These are phyloP conservation scores for Curvularia verruculosa DNA, from an alignment of 2,329 filamentous ascomycete genomes.

Conservation along the genomic window DNA sequence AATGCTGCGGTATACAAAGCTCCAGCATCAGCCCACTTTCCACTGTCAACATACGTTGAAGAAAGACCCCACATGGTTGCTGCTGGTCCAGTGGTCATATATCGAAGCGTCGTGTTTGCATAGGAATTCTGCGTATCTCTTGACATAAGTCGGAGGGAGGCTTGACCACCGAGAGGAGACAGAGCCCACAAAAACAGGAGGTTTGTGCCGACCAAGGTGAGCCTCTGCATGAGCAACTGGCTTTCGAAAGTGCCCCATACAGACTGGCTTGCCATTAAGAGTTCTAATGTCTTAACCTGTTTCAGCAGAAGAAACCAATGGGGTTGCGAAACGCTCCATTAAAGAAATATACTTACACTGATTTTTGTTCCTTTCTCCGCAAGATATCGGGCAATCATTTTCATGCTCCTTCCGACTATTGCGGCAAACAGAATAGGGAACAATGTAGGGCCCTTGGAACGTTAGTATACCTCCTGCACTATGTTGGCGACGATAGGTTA, in stretches of 20 bases:
- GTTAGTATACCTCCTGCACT: too few relatives aligned
- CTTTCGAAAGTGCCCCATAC: conserved; percentile 48
- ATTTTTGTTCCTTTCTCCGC: conserved; percentile 43
- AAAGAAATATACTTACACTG: conserved; percentile 26
- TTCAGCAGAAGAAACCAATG: conserved; percentile 3
- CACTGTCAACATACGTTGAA: conserved; percentile 22
- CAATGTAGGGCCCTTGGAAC: conserved; percentile 37
- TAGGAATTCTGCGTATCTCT: conserved; percentile 9
- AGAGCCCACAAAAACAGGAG: conserved; percentile 46
- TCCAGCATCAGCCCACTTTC: conserved; percentile 26
- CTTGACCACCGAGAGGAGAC: conserved; percentile 48
- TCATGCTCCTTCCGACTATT: conserved; percentile 43
- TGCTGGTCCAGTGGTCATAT: conserved; percentile 39
- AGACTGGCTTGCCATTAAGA: conserved; percentile 47
- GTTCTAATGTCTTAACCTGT: conserved; percentile 36
- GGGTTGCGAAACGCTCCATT: neutral
- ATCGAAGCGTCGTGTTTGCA: conserved; percentile 26
- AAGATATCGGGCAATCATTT: conserved; percentile 44
- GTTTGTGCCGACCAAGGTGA: conserved; percentile 41
- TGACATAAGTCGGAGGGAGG: conserved; percentile 41
- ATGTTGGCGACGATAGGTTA: conserved; percentile 1
- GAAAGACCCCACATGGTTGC: conserved; percentile 19
- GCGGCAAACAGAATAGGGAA: conserved; percentile 49
- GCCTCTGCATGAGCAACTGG: conserved; percentile 37
- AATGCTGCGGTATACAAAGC: conserved; percentile 38